Conservation (phyloP, 345 rosid species). For the Brassica incana region DNA sequence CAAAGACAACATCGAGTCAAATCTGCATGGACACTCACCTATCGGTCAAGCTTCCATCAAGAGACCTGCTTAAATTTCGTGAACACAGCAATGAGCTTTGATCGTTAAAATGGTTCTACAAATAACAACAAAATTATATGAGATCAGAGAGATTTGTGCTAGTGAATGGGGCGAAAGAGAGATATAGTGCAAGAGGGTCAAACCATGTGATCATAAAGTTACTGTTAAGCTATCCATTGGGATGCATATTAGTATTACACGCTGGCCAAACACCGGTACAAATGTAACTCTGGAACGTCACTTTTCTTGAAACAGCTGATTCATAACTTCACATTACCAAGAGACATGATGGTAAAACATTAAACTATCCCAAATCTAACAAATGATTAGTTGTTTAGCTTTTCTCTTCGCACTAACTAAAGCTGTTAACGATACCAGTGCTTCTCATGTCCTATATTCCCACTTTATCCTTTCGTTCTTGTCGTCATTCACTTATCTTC, state of each 20-base stretch:
- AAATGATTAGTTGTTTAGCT: too few species aligned
- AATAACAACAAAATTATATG: neutral
- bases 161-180: neutral
- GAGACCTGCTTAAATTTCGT: neutral
- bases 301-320: too few species aligned
- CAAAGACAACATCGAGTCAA: neutral
- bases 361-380: too few species aligned
- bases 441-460: neutral
- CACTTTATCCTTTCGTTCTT: neutral
- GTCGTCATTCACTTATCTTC: neutral
- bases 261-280: neutral
- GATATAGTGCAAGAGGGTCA: neutral
- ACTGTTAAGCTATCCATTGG: neutral
- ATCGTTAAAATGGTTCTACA: neutral
- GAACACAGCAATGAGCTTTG: neutral
- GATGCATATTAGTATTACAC: neutral
- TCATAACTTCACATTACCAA: too few species aligned
- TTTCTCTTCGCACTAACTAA: too few species aligned
- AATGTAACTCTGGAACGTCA: too few species aligned
- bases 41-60: too few species aligned
- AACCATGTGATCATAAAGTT: neutral
- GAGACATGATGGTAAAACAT: too few species aligned
- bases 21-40: too few species aligned
- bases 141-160: neutral
- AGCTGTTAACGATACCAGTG: too few species aligned